Percentiles rank a stretch among this genome's conserved stretches.
phyloP scores from a whole-genome alignment of 495 filamentous ascomycete genomes.

The Glarea lozoyensis region DNA sequence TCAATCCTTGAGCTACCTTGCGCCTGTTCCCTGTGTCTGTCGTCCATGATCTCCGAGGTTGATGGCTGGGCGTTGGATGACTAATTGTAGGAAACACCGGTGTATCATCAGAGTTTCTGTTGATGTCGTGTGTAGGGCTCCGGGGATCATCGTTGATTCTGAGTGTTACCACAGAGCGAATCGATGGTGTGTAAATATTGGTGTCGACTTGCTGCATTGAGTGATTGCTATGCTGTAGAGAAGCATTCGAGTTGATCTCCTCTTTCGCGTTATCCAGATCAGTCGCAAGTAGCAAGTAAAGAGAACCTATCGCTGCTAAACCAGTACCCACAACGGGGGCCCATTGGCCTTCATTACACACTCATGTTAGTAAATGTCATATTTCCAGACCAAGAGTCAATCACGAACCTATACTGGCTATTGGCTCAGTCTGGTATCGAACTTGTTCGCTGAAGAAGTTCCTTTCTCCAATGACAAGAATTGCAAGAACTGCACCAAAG shows the following conservation, averaged over 20 bases:
- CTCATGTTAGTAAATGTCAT: slow-evolving; percentile 11
- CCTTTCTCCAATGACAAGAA: slow-evolving; percentile 45
- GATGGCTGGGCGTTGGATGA: neutral
- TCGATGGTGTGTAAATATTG: slow-evolving; percentile 1
- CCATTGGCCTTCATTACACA: slow-evolving; percentile 38
- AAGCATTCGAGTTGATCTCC: slow-evolving; percentile 7
- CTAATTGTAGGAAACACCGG: neutral
- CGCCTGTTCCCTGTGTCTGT: slow-evolving; percentile 26
- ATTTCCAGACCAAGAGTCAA: neutral
- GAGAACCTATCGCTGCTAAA: slow-evolving; percentile 43
- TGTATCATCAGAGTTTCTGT: neutral
- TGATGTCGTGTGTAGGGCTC: slow-evolving; percentile 3
- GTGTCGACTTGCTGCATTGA: slow-evolving; percentile 19
- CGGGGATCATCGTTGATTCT: neutral
- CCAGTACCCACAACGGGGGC: slow-evolving; percentile 43
- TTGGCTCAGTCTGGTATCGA: slow-evolving; percentile 44
- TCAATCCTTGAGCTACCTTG: slow-evolving; percentile 31
- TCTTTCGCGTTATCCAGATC: slow-evolving; percentile 22
- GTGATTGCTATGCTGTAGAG: slow-evolving; percentile 19
- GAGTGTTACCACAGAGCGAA: neutral
- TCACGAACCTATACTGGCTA: slow-evolving; percentile 41
- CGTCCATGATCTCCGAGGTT: slow-evolving; percentile 9
- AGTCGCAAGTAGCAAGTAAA: slow-evolving; percentile 38
- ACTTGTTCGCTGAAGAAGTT: slow-evolving; percentile 48
- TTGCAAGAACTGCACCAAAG: slow-evolving; percentile 40